A percentile compares a stretch with the other conserved stretches of the same genome.
Conservation (phyloP, 306 rosid species). For the Corylus avellana region DNA sequence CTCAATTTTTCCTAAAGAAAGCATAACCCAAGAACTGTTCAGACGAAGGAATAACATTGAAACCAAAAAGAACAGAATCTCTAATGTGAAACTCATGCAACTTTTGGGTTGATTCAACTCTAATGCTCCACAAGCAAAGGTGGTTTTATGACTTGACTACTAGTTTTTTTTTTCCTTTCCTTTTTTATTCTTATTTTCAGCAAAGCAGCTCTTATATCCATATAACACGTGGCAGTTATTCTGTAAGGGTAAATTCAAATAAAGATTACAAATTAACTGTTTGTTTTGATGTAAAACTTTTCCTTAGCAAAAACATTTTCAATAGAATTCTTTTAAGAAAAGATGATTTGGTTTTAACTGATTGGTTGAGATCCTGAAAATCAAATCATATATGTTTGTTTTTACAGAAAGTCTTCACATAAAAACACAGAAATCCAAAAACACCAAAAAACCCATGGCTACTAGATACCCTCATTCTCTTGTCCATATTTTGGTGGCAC, state of each 20-base stretch:
- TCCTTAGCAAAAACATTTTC: too few species aligned
- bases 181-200: not conserved
- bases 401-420: not conserved
- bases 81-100: constrained; percentile 13
- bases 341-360: not conserved
- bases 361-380: not conserved
- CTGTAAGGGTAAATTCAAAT: not conserved
- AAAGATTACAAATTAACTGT: not conserved
- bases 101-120: constrained; percentile 14
- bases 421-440: not conserved
- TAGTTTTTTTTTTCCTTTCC: not conserved
- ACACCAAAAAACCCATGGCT: not conserved
- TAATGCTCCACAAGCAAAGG: constrained; percentile 5
- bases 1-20: constrained; percentile 75
- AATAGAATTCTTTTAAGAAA: not conserved
- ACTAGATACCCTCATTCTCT: not conserved
- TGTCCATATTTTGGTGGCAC: not conserved
- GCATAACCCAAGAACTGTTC: constrained; percentile 28
- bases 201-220: not conserved
- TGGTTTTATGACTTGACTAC: not conserved
- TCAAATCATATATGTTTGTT: not conserved
- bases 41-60: constrained; percentile 9
- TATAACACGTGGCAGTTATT: not conserved
- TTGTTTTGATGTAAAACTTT: not conserved
- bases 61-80: not conserved